A percentile compares a stretch with the other conserved stretches of the same genome.
These are phyloP conservation scores for Dryas integrifolia DNA, from an alignment of 331 rosid species.

Conservation along the genomic window DNA sequence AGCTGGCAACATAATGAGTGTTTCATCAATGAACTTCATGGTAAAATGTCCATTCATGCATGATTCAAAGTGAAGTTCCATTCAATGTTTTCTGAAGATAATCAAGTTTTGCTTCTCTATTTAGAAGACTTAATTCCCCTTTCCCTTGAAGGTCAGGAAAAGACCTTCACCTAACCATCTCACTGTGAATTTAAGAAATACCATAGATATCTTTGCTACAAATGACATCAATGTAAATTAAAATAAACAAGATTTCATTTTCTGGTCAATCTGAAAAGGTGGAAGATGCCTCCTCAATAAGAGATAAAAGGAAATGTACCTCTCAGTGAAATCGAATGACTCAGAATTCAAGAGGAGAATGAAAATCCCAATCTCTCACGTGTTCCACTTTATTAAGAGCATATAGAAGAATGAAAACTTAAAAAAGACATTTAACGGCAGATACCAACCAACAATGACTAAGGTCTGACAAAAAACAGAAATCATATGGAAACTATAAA, in stretches of 20 bases:
- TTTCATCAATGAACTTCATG: not conserved
- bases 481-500: not conserved
- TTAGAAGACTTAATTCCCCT: not conserved
- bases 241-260: not conserved
- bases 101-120: not conserved
- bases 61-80: not conserved
- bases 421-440: not conserved
- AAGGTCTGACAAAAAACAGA: not conserved
- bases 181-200: conserved; percentile 4
- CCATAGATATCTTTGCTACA: not conserved
- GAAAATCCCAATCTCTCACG: not conserved
- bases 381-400: not conserved
- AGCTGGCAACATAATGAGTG: not conserved
- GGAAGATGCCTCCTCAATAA: conserved; percentile 3
- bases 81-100: not conserved
- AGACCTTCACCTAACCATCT: not conserved
- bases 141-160: conserved; percentile 7
- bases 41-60: conserved; percentile 3
- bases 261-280: not conserved
- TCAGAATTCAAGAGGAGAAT: not conserved
- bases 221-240: not conserved
- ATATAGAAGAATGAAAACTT: not conserved
- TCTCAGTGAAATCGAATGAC: not conserved
- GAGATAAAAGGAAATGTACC: not conserved
- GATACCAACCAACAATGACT: not conserved